Evolutionary conservation across 257 asterid species (phyloP).

Genomic region (Solanum medicagineum): DNA sequence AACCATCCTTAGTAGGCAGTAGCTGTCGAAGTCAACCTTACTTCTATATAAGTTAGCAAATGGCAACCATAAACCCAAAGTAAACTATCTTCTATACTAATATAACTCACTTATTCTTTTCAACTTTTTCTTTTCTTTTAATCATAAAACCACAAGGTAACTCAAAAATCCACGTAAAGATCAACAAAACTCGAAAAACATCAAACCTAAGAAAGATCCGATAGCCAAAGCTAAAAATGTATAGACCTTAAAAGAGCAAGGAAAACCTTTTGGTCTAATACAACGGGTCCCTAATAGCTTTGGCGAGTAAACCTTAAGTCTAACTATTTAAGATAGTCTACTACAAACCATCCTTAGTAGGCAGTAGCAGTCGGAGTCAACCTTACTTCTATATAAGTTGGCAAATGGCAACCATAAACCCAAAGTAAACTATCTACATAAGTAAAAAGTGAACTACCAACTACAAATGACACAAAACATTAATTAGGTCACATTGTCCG

Average conservation of each 20-base stretch:
- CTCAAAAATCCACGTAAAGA: not conserved
- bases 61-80: not conserved
- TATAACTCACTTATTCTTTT: not conserved
- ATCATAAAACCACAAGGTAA: not conserved
- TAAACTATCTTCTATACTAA: not conserved
- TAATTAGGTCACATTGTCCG: not conserved
- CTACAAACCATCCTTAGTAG: not conserved
- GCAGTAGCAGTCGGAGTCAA: not conserved
- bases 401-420: not conserved
- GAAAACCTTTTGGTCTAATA: not conserved
- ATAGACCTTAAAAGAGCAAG: not conserved
- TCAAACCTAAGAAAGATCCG: not conserved
- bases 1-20: not conserved
- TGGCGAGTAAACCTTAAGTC: not conserved
- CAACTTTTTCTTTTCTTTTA: not conserved
- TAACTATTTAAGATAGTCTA: not conserved
- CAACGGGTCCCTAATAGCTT: not conserved
- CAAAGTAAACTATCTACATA: not conserved
- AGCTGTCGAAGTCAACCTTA: not conserved
- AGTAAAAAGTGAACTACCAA: not conserved
- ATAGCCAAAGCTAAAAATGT: not conserved
- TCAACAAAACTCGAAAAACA: not conserved
- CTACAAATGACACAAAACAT: not conserved
- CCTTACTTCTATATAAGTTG: not conserved
- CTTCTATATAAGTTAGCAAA: not conserved